Conservation (phyloP, 2,329 filamentous ascomycete genomes). For the Dothistroma pini region DNA sequence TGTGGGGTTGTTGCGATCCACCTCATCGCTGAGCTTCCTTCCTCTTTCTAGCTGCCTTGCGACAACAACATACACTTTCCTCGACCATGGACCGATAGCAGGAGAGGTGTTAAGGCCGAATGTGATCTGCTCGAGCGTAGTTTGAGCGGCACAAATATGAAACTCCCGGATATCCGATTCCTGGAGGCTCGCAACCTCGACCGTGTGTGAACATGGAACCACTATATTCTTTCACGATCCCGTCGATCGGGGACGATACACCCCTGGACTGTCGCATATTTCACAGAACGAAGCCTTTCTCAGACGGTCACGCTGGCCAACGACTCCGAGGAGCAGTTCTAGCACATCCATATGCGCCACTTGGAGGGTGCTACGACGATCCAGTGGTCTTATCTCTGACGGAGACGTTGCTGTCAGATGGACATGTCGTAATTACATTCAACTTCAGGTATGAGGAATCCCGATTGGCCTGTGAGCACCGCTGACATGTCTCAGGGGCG, state of each 20-base stretch:
- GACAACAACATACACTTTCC: background rate
- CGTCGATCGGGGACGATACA: slow-evolving; percentile 75
- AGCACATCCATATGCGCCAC: slow-evolving; percentile 84
- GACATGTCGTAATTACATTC: slow-evolving; percentile 79
- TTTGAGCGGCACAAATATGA: too few relatives aligned
- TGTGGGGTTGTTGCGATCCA: background rate
- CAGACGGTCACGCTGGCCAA: background rate
- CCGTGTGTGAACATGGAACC: slow-evolving; percentile 11
- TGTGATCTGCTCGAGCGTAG: too few relatives aligned
- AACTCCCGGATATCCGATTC: background rate
- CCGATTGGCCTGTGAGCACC: background rate
- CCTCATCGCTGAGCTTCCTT: background rate
- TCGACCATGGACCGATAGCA: background rate
- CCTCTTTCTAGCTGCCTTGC: background rate
- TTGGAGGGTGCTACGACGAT: slow-evolving; percentile 85
- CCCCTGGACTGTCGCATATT: slow-evolving; percentile 79
- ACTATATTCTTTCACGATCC: slow-evolving; percentile 63
- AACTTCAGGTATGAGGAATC: slow-evolving; percentile 69
- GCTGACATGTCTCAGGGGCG: slow-evolving; percentile 58
- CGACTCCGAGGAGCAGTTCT: slow-evolving; percentile 56
- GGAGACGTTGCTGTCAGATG: slow-evolving; percentile 60
- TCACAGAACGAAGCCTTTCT: slow-evolving; percentile 43
- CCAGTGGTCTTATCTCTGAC: slow-evolving; percentile 66
- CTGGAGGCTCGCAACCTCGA: background rate
- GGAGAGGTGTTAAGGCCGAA: background rate